Evolutionary conservation across 305 asterid genomes (phyloP), one percentile per base, ranked within the genome.

Genomic region (Fraxinus floribunda): DNA sequence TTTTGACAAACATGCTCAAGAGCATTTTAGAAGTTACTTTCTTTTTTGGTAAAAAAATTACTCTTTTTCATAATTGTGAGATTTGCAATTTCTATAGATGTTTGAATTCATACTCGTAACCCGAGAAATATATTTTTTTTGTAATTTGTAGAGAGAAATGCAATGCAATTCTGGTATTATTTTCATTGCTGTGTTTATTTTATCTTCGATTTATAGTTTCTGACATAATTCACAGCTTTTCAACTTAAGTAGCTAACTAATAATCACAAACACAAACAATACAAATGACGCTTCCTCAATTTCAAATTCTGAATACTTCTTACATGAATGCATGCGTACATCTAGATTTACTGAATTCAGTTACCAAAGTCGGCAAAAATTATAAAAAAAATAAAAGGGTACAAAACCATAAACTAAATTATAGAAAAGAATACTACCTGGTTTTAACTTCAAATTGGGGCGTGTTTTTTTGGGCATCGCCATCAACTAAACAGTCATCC

Each of bases 401-500:
- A 68, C 10, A 2, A 39, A 20, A 76, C 32, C 0, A 49, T 22
- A 55, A 24, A 29, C 7, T 6, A 0, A 64, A 29, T 0, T n/a
- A 0, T 36, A n/a, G 5, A 32, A 78, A 79, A 16, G 7, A 9
- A 15, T 1, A 26, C 83, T 86, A 94, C 98, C 95, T 85, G 10
- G 94, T 88, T 85, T 86, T 86, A 76, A 87, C 89, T 83, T 88
- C 85, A 83, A 71, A 44, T 44, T 26, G 88, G 41, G 81, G 55
- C 0, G 72, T 20, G 78, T 11, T 83, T 60, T 76, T 80, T 70
- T 80, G 80, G 36, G 87, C 83, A 6, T 84, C 80, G 79, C 84
- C 93, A 85, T 82, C 92, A 49, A 88, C 85, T 15, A 94, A 89
- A 79, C 83, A 86, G 68, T 84, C 81, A 60, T 88, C 92, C 24